Conservation (phyloP, 257 asterid species). For the Parsonsia alboflavescens region DNA sequence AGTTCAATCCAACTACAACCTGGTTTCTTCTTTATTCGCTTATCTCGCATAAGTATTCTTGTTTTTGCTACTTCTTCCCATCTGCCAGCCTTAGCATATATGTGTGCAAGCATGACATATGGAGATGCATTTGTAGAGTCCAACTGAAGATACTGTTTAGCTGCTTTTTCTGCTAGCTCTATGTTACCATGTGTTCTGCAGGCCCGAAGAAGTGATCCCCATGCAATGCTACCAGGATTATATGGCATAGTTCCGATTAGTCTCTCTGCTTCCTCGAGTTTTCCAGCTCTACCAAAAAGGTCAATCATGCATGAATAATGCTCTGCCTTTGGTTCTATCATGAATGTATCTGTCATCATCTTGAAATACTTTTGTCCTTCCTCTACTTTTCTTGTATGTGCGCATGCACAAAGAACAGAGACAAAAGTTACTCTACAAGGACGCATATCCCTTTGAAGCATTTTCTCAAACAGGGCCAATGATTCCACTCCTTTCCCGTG, state of each 20-base stretch:
- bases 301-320: constrained; percentile 77
- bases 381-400: constrained; percentile 64
- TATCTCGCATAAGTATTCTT: constrained; percentile 43
- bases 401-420: constrained; percentile 71
- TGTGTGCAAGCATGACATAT: constrained; percentile 54
- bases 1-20: constrained; percentile 79
- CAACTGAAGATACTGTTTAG: constrained; percentile 46
- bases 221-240: constrained; percentile 42
- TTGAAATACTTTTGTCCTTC: constrained; percentile 54
- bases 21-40: constrained; percentile 44
- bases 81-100: constrained; percentile 41
- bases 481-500: constrained; percentile 64
- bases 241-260: constrained; percentile 58
- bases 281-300: constrained; percentile 68
- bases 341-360: constrained; percentile 48
- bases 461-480: constrained; percentile 39
- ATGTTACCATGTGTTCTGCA: constrained; percentile 50
- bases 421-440: constrained; percentile 68
- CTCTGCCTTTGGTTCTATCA: constrained; percentile 49
- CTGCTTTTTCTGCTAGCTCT: constrained; percentile 65
- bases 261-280: constrained; percentile 54
- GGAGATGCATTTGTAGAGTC: constrained; percentile 69
- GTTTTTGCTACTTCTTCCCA: constrained; percentile 67
- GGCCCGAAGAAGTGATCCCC: constrained; percentile 71
- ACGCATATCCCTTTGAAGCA: constrained; percentile 35